phyloP scores from a whole-genome alignment of 768 basidiomycete species.

The Infundibulicybe gibba region DNA sequence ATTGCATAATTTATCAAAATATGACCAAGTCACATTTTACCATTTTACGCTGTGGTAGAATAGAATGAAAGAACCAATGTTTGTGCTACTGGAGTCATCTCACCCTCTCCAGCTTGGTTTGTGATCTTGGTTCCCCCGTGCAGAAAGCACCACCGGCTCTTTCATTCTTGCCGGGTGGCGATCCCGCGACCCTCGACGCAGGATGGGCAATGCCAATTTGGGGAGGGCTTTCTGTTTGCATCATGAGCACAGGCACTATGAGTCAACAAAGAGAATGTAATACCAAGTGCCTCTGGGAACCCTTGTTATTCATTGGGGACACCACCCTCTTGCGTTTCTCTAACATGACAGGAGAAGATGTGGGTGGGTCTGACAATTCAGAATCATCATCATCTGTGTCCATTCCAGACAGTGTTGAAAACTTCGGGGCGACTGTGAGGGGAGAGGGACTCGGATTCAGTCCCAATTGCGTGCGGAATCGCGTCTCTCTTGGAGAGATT shows the following conservation, averaged over 20 bases:
- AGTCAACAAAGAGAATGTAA: not conserved
- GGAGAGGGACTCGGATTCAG: not conserved
- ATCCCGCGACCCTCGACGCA: too few species aligned
- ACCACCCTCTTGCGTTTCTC: slow-evolving; percentile 10
- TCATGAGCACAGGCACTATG: not conserved
- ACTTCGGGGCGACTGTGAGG: not conserved
- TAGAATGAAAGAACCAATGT: too few species aligned
- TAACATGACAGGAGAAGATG: not conserved
- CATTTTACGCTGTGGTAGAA: too few species aligned
- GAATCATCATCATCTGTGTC: slow-evolving; percentile 13
- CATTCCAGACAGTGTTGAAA: slow-evolving; percentile 4
- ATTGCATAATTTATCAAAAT: too few species aligned
- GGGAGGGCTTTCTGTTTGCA: not conserved
- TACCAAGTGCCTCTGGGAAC: slow-evolving; percentile 9
- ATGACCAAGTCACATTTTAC: too few species aligned
- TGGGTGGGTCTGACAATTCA: slow-evolving; percentile 10
- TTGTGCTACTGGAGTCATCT: too few species aligned
- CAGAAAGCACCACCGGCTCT: too few species aligned
- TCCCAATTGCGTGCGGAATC: not conserved
- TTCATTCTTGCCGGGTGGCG: too few species aligned
- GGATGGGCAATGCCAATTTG: too few species aligned
- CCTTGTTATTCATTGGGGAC: slow-evolving; percentile 4
- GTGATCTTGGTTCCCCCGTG: too few species aligned
- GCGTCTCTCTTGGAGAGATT: not conserved
- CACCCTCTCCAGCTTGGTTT: too few species aligned